Evolutionary conservation across 208 protist genomes (phyloP), one percentile per base, ranked within the genome.

Genomic region (Crithidia acanthocephali): DNA sequence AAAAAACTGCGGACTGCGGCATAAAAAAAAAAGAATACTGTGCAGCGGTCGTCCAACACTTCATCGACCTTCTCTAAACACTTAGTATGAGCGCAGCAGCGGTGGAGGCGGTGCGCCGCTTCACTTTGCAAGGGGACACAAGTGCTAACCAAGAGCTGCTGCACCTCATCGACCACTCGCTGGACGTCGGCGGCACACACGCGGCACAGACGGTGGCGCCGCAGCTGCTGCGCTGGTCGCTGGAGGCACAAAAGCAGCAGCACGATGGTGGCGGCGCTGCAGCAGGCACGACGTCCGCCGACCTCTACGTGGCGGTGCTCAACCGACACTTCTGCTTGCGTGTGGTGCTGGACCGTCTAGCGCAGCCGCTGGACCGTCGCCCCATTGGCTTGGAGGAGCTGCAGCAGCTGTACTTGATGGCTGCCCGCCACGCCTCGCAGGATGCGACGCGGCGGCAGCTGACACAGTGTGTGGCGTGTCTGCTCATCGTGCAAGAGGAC

Each of bases 281-380:
- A 35, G 58, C 33, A 13, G 15, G 30, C n/a, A 69, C 74, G 2
- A 20, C 57, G 22, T 44, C 74, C 0, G 16, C 42, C 4, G 20
- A 84, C 18, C 65, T 84, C 18, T 83, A 90, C 44, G 76, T 89
- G 13, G 52, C 80, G 15, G 79, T 90, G 40, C 57, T 93, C 2
- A 95, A 93, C 56, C 81, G 86, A 33, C 56, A 86, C 45, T 87
- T 91, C 61, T 91, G 86, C 60, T 35, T 86, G 13, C 72, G 78
- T 22, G 47, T 81, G 42, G 50, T 95, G 18, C 79, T 85, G 22
- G 51, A 72, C 15, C 74, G 78, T 6, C 68, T 90, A 10, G 72
- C 81, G 11, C 79, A 81, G 20, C 76, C 90, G 2, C 16, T 84
- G 9, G 86, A 91, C 50, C 62, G 61, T 18, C 65, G 81, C 37